Base-by-base conservation (phyloP, 345 rosid genomes). In the Excoecaria agallocha region DNA sequence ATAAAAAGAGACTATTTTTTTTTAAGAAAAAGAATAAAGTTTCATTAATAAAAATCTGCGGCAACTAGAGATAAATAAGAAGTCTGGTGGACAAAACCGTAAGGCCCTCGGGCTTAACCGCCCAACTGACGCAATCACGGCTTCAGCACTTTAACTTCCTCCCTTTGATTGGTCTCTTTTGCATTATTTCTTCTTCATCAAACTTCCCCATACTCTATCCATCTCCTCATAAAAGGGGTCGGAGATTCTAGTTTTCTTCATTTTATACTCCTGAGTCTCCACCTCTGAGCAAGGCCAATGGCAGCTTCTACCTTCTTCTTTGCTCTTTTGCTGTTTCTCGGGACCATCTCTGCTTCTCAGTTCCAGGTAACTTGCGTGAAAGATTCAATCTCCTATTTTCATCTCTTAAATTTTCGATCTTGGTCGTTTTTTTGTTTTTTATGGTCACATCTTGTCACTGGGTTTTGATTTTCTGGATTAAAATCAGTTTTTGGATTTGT, bases 251-350 rank as follows among this genome's bases (percentile, higher is more conserved):
- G 3, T 16, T 20, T 66, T 11, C 5, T 43, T 41, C 8, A 48
- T 45, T 48, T 12, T 12, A 22, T 41, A 16, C 59, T 49, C 15
- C 19, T 52, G 46, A 37, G 22, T 51, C 72, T 52, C 39, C 71
- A 30, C 51, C 69, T 0, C 39, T 13, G 45, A 35, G n/a, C 50
- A 0, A 66, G 15, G 52, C 43, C 7, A 55, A 68, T 68, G 60
- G 72, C 72, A 35, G 12, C 46, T 68, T 68, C 60, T 37, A 22
- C n/a, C 17, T 68, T 30, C 71, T 49, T 54, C 60, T 68, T 68
- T 16, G 5, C 60, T 19, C 15, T 30, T 37, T 51, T 68, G 15
- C 41, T 51, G 19, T 51, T 62, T 37, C 61, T 73, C 50, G 46
- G 20, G 69, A 24, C 57, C 41, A 37, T 73, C 48, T 64, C 70